These are phyloP conservation scores for Choiromyces venosus DNA, from an alignment of 495 filamentous ascomycete genomes.

Conservation along the genomic window DNA sequence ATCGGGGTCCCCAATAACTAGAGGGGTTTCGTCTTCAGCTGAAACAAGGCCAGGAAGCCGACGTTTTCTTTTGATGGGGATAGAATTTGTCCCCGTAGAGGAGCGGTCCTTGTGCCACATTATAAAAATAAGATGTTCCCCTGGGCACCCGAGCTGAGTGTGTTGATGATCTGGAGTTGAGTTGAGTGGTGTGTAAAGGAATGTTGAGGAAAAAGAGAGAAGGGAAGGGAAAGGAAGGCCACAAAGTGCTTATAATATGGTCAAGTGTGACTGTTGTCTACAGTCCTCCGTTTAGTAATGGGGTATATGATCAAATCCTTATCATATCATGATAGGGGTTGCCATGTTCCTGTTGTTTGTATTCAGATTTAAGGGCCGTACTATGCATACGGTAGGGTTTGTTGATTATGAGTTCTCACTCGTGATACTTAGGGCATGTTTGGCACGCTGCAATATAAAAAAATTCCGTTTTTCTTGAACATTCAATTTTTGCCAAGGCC, in stretches of 20 bases:
- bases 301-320: not conserved
- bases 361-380: not conserved
- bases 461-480: no score
- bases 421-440: not conserved
- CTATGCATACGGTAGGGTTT: not conserved
- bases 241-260: not conserved
- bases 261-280: not conserved
- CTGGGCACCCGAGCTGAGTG: not conserved
- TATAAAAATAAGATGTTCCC: not conserved
- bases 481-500: no score
- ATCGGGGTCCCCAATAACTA: not conserved
- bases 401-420: not conserved
- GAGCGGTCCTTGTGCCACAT: not conserved
- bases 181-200: not conserved
- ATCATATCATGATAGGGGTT: not conserved
- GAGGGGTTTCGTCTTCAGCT: not conserved
- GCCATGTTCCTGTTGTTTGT: not conserved
- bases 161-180: not conserved
- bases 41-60: not conserved
- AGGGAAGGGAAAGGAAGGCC: not conserved
- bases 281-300: not conserved
- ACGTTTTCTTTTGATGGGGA: not conserved
- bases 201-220: not conserved
- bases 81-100: not conserved
- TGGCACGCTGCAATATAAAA: no score